Percentiles rank a stretch among this genome's conserved stretches.
These are phyloP conservation scores for Prunus mira DNA, from an alignment of 306 rosid species.

Conservation along the genomic window DNA sequence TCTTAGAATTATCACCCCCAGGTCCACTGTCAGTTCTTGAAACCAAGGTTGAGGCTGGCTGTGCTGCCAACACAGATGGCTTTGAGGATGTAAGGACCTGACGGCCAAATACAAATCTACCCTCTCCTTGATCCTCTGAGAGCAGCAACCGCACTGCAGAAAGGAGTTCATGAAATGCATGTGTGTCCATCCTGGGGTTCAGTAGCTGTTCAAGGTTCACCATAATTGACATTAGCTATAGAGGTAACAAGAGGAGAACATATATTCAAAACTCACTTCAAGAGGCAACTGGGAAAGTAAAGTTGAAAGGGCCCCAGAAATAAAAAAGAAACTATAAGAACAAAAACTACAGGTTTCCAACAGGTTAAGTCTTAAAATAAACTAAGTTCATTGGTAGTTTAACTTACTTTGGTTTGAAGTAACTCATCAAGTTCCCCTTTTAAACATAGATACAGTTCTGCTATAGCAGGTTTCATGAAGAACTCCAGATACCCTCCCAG, in stretches of 20 bases:
- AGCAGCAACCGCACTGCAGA: conserved; percentile 74
- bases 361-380: background rate
- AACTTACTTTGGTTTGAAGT: conserved; percentile 77
- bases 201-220: conserved; percentile 50
- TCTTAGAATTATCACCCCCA: conserved; percentile 95
- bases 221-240: conserved; percentile 14
- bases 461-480: conserved; percentile 75
- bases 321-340: conserved; percentile 19
- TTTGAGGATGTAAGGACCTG: conserved; percentile 52
- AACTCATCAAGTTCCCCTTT: conserved; percentile 75
- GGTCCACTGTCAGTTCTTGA: conserved; percentile 97
- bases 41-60: conserved; percentile 42
- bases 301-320: conserved; percentile 1
- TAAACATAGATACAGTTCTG: conserved; percentile 63
- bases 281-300: background rate
- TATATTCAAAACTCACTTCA: background rate
- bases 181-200: conserved; percentile 65
- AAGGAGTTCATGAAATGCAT: conserved; percentile 61
- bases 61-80: conserved; percentile 32
- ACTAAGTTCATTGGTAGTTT: background rate
- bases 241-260: background rate
- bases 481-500: conserved; percentile 92
- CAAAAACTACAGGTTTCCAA: conserved; percentile 5
- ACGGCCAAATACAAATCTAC: conserved; percentile 69
- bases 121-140: conserved; percentile 55